Percentiles rank a stretch among this genome's conserved stretches.
These are phyloP conservation scores for Phytophthora tubulina DNA, from an alignment of 352 stramenopile species.

Conservation along the genomic window DNA sequence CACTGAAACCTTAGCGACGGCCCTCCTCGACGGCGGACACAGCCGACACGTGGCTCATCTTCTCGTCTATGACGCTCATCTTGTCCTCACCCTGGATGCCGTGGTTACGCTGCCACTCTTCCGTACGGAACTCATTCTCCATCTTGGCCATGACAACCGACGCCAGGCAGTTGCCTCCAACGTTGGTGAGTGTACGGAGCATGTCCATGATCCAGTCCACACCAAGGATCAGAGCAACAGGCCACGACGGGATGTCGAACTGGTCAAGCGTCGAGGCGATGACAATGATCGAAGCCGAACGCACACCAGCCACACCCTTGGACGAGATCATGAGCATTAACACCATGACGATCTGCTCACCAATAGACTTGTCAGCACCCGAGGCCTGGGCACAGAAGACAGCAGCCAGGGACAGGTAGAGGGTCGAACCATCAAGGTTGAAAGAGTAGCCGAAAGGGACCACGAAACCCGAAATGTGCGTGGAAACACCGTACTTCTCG, in stretches of 20 bases:
- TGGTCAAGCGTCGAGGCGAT: conserved; percentile 59
- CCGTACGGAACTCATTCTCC: conserved; percentile 68
- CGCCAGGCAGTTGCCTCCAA: conserved; percentile 65
- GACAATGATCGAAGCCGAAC: conserved; percentile 58
- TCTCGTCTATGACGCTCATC: conserved; percentile 33
- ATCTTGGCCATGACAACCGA: conserved; percentile 72
- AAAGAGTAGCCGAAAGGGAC: conserved; percentile 76
- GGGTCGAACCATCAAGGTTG: conserved; percentile 65
- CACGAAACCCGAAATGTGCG: conserved; percentile 63
- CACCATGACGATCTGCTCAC: conserved; percentile 72
- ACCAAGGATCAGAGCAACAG: conserved; percentile 61
- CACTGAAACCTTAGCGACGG: conserved; percentile 22
- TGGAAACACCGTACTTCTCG: conserved; percentile 59
- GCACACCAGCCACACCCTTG: conserved; percentile 63
- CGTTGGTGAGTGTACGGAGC: conserved; percentile 63
- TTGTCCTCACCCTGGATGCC: conserved; percentile 26
- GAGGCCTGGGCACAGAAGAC: conserved; percentile 70
- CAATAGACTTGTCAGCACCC: conserved; percentile 53
- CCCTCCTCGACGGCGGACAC: conserved; percentile 38
- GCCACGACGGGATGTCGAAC: conserved; percentile 68
- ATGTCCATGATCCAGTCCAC: conserved; percentile 76
- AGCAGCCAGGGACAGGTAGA: conserved; percentile 59
- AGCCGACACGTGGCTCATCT: conserved; percentile 32
- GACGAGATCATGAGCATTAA: conserved; percentile 70
- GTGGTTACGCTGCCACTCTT: conserved; percentile 48